These are phyloP conservation scores for Viscum album DNA, from an alignment of 177 flowering plant species.

Conservation along the genomic window DNA sequence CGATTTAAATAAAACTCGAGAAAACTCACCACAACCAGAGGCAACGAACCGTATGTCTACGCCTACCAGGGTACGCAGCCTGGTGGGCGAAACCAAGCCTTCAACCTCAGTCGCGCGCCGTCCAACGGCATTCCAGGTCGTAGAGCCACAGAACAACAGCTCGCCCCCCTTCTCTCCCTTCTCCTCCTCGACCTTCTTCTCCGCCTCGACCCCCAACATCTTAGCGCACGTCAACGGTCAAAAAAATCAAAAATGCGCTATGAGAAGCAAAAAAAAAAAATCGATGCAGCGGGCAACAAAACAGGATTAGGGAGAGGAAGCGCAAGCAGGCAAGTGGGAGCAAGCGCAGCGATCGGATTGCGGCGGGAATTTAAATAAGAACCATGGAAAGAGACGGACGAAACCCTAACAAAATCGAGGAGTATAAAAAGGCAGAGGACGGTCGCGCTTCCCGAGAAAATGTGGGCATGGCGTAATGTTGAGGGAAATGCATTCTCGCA, in stretches of 20 bases:
- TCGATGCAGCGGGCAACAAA: slow-evolving; percentile 19
- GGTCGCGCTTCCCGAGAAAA: slow-evolving; percentile 19
- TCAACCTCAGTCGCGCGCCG: slow-evolving; percentile 33
- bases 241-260: background rate
- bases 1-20: background rate
- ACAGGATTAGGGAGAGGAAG: slow-evolving; percentile 6
- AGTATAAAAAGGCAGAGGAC: slow-evolving; percentile 3
- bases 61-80: slow-evolving; percentile 70
- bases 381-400: slow-evolving; percentile 1
- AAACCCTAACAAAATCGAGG: slow-evolving; percentile 22
- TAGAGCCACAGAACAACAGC: slow-evolving; percentile 76
- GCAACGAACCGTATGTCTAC: slow-evolving; percentile 72
- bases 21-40: slow-evolving; percentile 59
- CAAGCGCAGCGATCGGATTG: slow-evolving; percentile 10
- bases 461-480: slow-evolving; percentile 8
- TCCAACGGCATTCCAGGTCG: slow-evolving; percentile 66
- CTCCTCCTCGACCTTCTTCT: slow-evolving; percentile 26
- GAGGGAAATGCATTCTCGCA: background rate
- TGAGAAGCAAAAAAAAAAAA: background rate
- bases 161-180: slow-evolving; percentile 52
- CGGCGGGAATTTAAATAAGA: slow-evolving; percentile 15
- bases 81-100: slow-evolving; percentile 66
- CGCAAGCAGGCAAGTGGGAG: slow-evolving; percentile 21
- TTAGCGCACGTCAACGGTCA: slow-evolving; percentile 8
- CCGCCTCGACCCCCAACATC: slow-evolving; percentile 29